Base-by-base conservation (phyloP, 1,284 basidiomycete genomes). In the Kalmanozyma brasiliensis region DNA sequence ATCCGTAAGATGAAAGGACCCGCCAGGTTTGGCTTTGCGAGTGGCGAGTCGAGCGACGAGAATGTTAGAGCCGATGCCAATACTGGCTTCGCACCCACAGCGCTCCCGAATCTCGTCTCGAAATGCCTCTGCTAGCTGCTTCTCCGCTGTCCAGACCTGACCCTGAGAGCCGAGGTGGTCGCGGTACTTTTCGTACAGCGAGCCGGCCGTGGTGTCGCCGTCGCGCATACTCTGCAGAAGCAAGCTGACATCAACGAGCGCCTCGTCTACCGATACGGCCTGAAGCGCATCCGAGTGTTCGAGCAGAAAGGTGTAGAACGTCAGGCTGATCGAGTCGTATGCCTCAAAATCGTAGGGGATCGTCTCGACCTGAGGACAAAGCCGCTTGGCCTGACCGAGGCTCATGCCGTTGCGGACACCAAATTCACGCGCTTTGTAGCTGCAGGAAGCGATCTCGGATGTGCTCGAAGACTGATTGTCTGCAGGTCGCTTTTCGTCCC, bases 391-490 rank as follows among this genome's bases (percentile, higher is more conserved):
- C 30, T 76, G 77, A 5, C 80, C 85, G 17, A 69, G 89, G 89
- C 90, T 93, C 94, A 98, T 98, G 4, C 95, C 96, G 73, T 94
- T 94, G 82, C 88, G 89, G 43, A 98, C 88, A 1, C 95, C 95
- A 79, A 89, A 92, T 23, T 86, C 85, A 38, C 95, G 86, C 0
- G 95, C 94, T 76, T 95, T 93, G 78, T 98, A 98, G 78, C 92
- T 95, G 26, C 92, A 89, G 73, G 92, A 94, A 0, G 95, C 94
- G 63, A 98, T 91, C 82, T 98, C 95, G 8, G 80, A 77, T 2
- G 77, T 82, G 60, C 79, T 80, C 8, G 69, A 61, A 4, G 65
- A 56, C 33, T 59, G 60, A 20, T 65, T 62, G 26, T 58, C 59
- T 9, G 53, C 69, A 1, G 64, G 60, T 11, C 52, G 34, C 9